phyloP scores from a whole-genome alignment of 192 early-diverging fungal species.

The Umbelopsis sp. region DNA sequence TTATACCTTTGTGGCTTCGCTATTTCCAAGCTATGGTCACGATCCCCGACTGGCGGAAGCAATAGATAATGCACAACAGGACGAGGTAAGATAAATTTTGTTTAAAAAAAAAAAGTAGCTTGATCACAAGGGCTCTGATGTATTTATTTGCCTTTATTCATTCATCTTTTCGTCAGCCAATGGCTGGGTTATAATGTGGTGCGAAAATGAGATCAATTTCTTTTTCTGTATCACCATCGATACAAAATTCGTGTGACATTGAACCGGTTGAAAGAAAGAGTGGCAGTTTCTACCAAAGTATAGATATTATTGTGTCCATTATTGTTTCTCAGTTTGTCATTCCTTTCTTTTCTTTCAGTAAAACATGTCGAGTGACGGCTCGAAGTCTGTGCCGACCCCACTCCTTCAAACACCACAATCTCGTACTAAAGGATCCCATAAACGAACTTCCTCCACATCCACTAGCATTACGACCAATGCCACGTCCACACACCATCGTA shows the following conservation, averaged over 20 bases:
- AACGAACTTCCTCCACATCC: constrained; percentile 3
- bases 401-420: not conserved
- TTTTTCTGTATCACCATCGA: not conserved
- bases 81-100: not conserved
- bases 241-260: constrained; percentile 16
- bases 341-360: not conserved
- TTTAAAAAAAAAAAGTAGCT: not conserved
- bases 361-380: constrained; percentile 10
- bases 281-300: not conserved
- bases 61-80: constrained; percentile 24
- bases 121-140: not conserved
- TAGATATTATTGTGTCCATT: not conserved
- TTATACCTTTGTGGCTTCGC: constrained; percentile 27
- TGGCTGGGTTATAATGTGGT: constrained; percentile 2
- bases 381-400: not conserved
- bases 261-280: constrained; percentile 1
- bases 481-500: constrained; percentile 8
- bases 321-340: constrained; percentile 1
- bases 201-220: not conserved
- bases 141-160: not conserved
- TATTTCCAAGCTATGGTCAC: constrained; percentile 28
- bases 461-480: constrained; percentile 9
- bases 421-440: constrained; percentile 2
- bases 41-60: constrained; percentile 25
- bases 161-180: not conserved